phyloP scores from a whole-genome alignment of 2,329 filamentous ascomycete genomes.

The Fusarium sp. region DNA sequence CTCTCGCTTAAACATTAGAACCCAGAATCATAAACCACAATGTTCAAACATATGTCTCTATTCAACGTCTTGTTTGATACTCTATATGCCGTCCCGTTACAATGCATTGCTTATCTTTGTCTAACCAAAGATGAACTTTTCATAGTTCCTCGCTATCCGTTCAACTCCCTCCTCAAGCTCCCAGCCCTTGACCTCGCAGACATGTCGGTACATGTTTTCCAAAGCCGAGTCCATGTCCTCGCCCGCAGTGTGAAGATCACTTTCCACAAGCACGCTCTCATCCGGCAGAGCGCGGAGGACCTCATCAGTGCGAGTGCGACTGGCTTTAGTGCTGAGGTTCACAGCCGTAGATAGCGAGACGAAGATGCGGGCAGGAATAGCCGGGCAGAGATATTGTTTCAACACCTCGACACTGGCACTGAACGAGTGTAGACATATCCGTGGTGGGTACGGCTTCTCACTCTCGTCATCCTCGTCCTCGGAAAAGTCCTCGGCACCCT shows the following conservation, averaged over 20 bases:
- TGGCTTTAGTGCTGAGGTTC: slow-evolving; percentile 75
- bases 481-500: slow-evolving; percentile 64
- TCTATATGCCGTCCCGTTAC: no score
- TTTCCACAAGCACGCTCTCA: slow-evolving; percentile 87
- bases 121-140: slow-evolving; percentile 81
- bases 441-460: slow-evolving; percentile 81
- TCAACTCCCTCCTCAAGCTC: slow-evolving; percentile 78
- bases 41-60: slow-evolving; percentile 18
- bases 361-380: slow-evolving; percentile 83
- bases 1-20: slow-evolving; percentile 19
- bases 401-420: slow-evolving; percentile 83
- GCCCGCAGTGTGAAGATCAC: slow-evolving; percentile 89
- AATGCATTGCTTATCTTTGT: no score
- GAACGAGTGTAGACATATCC: slow-evolving; percentile 95
- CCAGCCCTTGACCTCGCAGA: slow-evolving; percentile 88
- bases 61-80: not conserved
- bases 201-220: slow-evolving; percentile 80
- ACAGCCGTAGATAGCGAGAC: slow-evolving; percentile 91
- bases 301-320: slow-evolving; percentile 67
- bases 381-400: slow-evolving; percentile 81
- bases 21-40: slow-evolving; percentile 37
- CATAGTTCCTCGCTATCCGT: slow-evolving; percentile 82
- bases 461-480: slow-evolving; percentile 51
- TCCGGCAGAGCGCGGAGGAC: slow-evolving; percentile 83
- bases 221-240: slow-evolving; percentile 83